These are phyloP conservation scores for Sporobolomyces roseus DNA, from an alignment of 768 basidiomycete genomes.

Conservation along the genomic window DNA sequence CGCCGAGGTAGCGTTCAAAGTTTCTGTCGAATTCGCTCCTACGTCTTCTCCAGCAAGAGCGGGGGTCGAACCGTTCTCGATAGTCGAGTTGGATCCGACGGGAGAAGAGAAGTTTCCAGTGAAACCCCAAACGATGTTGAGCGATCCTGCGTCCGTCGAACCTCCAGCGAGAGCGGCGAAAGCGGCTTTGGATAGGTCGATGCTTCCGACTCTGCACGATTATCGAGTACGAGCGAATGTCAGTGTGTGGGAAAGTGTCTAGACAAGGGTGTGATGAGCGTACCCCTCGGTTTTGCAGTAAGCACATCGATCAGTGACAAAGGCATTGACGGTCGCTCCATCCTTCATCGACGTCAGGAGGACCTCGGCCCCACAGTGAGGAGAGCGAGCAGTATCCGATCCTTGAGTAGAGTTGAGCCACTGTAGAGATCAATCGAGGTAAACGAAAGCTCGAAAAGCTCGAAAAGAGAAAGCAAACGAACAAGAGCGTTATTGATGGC, in stretches of 20 bases:
- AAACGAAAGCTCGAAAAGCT: not conserved
- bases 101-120: constrained; percentile 10
- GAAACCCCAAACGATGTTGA: constrained; percentile 20
- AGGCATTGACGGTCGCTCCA: constrained; percentile 20
- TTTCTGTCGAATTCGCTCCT: not conserved
- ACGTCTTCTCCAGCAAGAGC: too few species aligned
- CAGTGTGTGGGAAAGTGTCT: too few species aligned
- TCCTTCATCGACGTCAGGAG: constrained; percentile 19
- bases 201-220: not conserved
- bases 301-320: constrained; percentile 21
- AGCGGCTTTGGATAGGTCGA: constrained; percentile 25
- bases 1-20: not conserved
- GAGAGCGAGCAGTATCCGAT: not conserved
- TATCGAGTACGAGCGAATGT: too few species aligned
- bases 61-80: too few species aligned
- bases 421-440: not conserved
- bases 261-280: too few species aligned
- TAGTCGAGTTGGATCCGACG: not conserved
- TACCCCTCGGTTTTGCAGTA: constrained; percentile 1
- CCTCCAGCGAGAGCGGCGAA: constrained; percentile 15
- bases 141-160: constrained; percentile 9
- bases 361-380: constrained; percentile 21
- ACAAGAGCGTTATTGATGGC: constrained; percentile 16
- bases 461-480: not conserved
- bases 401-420: constrained; percentile 25